Percentiles rank a stretch among this genome's conserved stretches.
Evolutionary conservation across 2,329 filamentous ascomycete genomes (phyloP).

Genomic region (Nectriaceae sp.): DNA sequence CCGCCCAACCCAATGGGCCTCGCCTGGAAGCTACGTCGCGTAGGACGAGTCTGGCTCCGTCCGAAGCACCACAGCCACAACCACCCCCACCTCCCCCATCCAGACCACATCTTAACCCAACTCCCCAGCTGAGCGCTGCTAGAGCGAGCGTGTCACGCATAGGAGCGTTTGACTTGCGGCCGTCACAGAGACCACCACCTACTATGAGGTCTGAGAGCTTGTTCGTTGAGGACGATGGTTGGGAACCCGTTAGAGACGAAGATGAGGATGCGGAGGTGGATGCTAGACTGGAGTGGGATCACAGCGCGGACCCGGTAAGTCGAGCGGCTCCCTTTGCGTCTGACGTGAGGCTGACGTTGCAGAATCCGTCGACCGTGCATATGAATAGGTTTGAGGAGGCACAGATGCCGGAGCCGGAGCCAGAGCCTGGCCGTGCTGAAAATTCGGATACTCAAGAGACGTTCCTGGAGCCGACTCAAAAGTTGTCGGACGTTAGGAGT

Average conservation of each 20-base stretch:
- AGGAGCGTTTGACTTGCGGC: conserved; percentile 48
- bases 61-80: conserved; percentile 30
- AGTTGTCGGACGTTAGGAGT: conserved; percentile 65
- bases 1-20: conserved; percentile 35
- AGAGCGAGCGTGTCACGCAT: conserved; percentile 38
- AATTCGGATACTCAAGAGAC: conserved; percentile 31
- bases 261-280: conserved; percentile 66
- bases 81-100: conserved; percentile 26
- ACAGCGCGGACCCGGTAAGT: conserved; percentile 63
- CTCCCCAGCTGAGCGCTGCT: conserved; percentile 36
- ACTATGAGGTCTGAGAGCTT: conserved; percentile 67
- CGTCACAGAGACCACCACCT: conserved; percentile 55
- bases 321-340: conserved; percentile 1
- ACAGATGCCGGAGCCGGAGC: conserved; percentile 16
- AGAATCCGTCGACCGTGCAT: conserved; percentile 48
- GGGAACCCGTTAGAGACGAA: conserved; percentile 67
- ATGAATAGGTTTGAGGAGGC: conserved; percentile 41
- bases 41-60: conserved; percentile 43
- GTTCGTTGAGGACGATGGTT: conserved; percentile 76
- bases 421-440: conserved; percentile 21
- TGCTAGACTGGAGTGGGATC: conserved; percentile 74
- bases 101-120: conserved; percentile 31
- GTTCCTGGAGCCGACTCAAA: conserved; percentile 70
- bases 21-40: conserved; percentile 51
- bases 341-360: conserved; percentile 29